Base-by-base conservation (phyloP, 163 green algal species). In the Coccomyxa subellipsoidea region DNA sequence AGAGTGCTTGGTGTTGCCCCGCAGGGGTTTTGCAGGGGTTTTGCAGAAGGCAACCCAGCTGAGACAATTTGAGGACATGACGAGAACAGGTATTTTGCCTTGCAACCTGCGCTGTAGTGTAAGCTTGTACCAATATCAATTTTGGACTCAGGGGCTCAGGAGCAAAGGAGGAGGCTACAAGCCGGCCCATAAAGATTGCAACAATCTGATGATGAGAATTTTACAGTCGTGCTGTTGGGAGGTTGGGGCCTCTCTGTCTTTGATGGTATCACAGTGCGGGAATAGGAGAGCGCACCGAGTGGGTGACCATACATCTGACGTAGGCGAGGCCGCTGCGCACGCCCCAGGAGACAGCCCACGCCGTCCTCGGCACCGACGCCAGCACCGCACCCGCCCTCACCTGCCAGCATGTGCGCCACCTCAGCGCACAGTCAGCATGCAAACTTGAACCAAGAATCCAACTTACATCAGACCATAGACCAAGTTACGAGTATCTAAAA, bases 301-400 rank as follows among this genome's bases (percentile, higher is more conserved):
- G 66, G 66, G 66, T 23, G 27, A 23, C 66, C 66, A 73, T 73
- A 23, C 66, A 73, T 73, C 66, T 73, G 66, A 34, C 66, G 7
- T 73, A 73, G 66, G 66, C 66, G 10, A 73, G 66, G 66, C 66
- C 66, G 66, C 29, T 73, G 66, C 66, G 66, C 66, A 73, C n/a
- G 66, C 66, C 66, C 66, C 66, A 73, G 66, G 66, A 73, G 66
- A 73, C 66, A 36, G 66, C 66, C 66, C 66, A 73, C 2, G 66
- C 66, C 21, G 66, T 73, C 66, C 66, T 18, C n/a, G 66, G 66
- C 66, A 73, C 66, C 27, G 66, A 73, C 21, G 66, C 66, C 27
- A 73, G 29, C 66, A 73, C 66, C 1, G 66, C 66, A 27, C 10
- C 27, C 0, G 66, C n/a, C 8, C 66, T 73, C 66, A 73, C 66